Percentiles rank a stretch among this genome's conserved stretches.
Evolutionary conservation across 768 basidiomycete species (phyloP).

Genomic region (Boletus reticulatus): DNA sequence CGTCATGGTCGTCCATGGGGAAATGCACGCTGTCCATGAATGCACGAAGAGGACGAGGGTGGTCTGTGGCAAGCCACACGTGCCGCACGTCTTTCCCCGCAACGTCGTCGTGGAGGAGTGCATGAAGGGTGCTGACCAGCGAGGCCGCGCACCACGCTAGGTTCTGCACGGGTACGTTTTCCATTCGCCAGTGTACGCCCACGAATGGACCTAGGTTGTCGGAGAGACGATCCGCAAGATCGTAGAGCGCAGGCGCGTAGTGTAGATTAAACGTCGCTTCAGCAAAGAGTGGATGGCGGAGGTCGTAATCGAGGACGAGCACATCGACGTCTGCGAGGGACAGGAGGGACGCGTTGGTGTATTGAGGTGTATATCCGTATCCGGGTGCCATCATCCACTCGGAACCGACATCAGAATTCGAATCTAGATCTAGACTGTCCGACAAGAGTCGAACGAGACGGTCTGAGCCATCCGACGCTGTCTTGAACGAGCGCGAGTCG

Average conservation of each 20-base stretch:
- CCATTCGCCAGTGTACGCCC: constrained; percentile 59
- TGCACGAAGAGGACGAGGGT: constrained; percentile 31
- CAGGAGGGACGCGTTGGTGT: constrained; percentile 16
- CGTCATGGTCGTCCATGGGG: constrained; percentile 11
- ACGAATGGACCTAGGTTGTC: constrained; percentile 39
- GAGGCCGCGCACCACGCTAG: constrained; percentile 49
- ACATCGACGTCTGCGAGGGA: constrained; percentile 36
- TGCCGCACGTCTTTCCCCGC: constrained; percentile 33
- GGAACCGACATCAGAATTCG: background rate
- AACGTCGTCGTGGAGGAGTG: constrained; percentile 31
- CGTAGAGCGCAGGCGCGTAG: constrained; percentile 44
- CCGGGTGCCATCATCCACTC: constrained; percentile 9
- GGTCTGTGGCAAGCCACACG: constrained; percentile 59
- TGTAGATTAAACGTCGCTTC: constrained; percentile 25
- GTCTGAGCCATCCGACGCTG: constrained; percentile 8
- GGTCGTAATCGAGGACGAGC: constrained; percentile 53
- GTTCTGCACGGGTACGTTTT: constrained; percentile 41
- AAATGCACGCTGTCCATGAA: background rate
- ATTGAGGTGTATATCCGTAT: constrained; percentile 8
- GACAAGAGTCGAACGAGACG: constrained; percentile 19
- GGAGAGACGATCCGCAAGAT: constrained; percentile 39
- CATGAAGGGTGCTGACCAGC: constrained; percentile 43
- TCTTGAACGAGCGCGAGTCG: background rate
- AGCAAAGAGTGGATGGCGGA: constrained; percentile 45
- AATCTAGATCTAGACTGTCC: background rate